Evolutionary conservation across 2,329 filamentous ascomycete species (phyloP).

Genomic region (Magnaporthales sp.): DNA sequence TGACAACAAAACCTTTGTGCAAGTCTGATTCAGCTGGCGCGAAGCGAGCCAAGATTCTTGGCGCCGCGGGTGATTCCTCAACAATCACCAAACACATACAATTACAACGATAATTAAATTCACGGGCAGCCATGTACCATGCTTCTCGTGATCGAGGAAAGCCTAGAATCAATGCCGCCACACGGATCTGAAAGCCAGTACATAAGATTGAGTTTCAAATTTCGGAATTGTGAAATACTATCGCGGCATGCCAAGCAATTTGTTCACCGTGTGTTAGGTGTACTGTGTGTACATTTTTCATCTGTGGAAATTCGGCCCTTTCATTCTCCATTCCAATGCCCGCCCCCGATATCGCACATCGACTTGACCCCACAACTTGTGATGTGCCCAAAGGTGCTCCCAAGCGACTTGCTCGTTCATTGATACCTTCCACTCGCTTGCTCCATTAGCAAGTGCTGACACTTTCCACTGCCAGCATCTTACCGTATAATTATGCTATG

Average conservation of each 20-base stretch:
- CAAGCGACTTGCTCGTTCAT: background rate
- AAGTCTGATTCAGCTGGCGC: background rate
- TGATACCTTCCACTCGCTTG: background rate
- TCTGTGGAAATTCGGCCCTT: no score
- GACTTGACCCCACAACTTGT: background rate
- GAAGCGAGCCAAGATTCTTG: conserved; percentile 1
- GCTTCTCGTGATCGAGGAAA: background rate
- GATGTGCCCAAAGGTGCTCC: background rate
- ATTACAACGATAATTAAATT: background rate
- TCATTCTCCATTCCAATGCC: background rate
- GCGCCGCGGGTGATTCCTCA: background rate
- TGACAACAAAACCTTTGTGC: background rate
- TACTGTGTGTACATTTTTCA: background rate
- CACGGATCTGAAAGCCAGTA: background rate
- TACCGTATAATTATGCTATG: background rate
- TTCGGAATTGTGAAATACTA: background rate
- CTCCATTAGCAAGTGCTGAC: background rate
- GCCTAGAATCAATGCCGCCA: background rate
- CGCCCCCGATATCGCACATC: background rate
- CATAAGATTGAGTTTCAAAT: background rate
- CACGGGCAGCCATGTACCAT: background rate
- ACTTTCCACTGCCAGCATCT: background rate
- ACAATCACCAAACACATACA: background rate
- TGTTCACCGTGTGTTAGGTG: background rate
- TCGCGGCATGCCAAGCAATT: background rate